Evolutionary conservation across 2,329 filamentous ascomycete species (phyloP).

Genomic region (Fusarium devonianum): DNA sequence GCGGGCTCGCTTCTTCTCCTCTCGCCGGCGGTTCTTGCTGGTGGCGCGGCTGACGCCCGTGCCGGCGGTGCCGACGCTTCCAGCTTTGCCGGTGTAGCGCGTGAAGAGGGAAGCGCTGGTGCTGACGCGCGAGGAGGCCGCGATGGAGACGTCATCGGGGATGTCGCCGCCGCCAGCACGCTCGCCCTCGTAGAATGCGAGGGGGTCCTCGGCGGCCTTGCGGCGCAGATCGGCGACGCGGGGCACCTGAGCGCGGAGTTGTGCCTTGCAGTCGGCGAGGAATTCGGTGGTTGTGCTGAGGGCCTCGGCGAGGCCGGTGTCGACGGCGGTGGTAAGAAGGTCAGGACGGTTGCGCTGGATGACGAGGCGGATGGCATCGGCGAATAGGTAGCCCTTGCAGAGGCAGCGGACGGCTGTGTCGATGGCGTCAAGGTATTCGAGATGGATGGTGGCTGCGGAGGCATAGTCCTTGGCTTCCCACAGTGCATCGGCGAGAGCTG

Average conservation of each 20-base stretch:
- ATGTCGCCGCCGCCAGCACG: constrained; percentile 70
- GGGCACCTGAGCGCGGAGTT: constrained; percentile 84
- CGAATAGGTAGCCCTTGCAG: constrained; percentile 87
- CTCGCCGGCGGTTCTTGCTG: constrained; percentile 84
- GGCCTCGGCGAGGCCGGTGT: constrained; percentile 80
- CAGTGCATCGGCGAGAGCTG: constrained; percentile 77
- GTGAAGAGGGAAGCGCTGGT: constrained; percentile 93
- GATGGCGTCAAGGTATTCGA: constrained; percentile 80
- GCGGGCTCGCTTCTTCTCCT: constrained; percentile 93
- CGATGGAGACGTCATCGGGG: constrained; percentile 91
- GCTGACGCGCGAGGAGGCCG: constrained; percentile 78
- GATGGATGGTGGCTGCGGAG: constrained; percentile 78
- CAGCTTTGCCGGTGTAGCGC: constrained; percentile 78
- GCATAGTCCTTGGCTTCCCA: constrained; percentile 85
- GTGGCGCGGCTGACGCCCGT: constrained; percentile 80
- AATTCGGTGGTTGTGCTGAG: constrained; percentile 87
- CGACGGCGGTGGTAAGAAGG: constrained; percentile 73
- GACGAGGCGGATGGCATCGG: constrained; percentile 84
- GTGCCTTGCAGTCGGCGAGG: constrained; percentile 88
- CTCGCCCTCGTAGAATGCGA: constrained; percentile 88
- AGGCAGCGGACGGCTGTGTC: constrained; percentile 75
- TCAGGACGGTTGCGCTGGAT: constrained; percentile 65
- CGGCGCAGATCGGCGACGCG: constrained; percentile 81
- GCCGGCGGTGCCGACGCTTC: constrained; percentile 70
- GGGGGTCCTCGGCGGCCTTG: constrained; percentile 83